Evolutionary conservation across 192 early-diverging fungal genomes (phyloP), one percentile per base, ranked within the genome.

Genomic region (Backusella tuberculispora): DNA sequence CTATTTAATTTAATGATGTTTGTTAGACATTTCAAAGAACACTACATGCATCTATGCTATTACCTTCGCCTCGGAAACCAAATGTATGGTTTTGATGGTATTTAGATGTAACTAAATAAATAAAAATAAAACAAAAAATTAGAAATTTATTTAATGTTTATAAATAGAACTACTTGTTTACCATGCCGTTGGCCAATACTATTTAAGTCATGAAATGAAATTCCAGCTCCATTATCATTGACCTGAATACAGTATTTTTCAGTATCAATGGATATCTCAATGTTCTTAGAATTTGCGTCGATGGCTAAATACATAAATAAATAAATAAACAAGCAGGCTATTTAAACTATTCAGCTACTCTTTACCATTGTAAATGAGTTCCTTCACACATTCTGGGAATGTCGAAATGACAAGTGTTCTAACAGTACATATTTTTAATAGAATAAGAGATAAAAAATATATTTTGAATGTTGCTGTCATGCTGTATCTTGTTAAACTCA

Each of bases 11-110:
- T n/a, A n/a, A n/a, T 14, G 0, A 1, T 68, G 17, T 40, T 42
- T 50, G 41, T 26, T 44, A 46, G 38, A 10, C 21, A 72, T 44
- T 66, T 43, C 34, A 50, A 38, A 47, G 43, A 34, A 41, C 19
- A 73, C n/a, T 29, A 45, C 21, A 12, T 45, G 17, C 19, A 46
- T 41, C 70, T 17, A 6, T 64, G 24, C 40, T 44, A 26, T 37
- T 74, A 90, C 90, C 90, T 87, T 93, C 90, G n/a, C 91, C 91
- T 6, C 91, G 84, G 50, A 90, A 93, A 7, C 92, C 92, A 82
- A 86, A 91, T 7, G 88, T 87, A 7, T 48, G 74, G 9, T 82
- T 68, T 4, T 74, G 29, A 13, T 80, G 80, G 43, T 77, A 81
- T 72, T 91, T 93, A 24, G 91, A 93, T 0, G 90, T 91, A 3